These are phyloP conservation scores for Aethionema arabicum DNA, from an alignment of 345 rosid genomes.

Conservation along the genomic window DNA sequence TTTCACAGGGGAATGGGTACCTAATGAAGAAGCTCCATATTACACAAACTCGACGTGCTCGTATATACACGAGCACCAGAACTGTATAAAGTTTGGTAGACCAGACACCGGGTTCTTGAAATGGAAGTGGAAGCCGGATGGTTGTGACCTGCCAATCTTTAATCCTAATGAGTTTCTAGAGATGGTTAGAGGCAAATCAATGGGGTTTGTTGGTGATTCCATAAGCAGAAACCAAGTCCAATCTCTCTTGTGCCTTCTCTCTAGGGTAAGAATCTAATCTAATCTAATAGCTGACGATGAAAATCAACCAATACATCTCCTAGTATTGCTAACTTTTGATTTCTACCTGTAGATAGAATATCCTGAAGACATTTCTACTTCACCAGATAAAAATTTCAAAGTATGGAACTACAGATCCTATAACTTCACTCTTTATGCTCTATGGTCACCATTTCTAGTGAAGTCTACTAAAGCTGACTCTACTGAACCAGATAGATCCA, in stretches of 20 bases:
- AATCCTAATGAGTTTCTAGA: slow-evolving; percentile 76
- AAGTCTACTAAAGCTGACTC: slow-evolving; percentile 44
- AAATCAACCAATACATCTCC: slow-evolving; percentile 7
- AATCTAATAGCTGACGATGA: slow-evolving; percentile 4
- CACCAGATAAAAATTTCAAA: slow-evolving; percentile 52
- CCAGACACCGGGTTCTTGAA: slow-evolving; percentile 67
- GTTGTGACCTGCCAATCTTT: slow-evolving; percentile 67
- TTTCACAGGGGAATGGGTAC: slow-evolving; percentile 81
- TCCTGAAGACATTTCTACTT: slow-evolving; percentile 60
- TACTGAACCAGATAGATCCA: slow-evolving; percentile 44
- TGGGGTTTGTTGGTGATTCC: slow-evolving; percentile 91
- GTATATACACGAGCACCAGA: slow-evolving; percentile 85
- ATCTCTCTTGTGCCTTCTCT: slow-evolving; percentile 84
- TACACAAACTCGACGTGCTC: slow-evolving; percentile 78
- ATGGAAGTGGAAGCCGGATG: slow-evolving; percentile 89
- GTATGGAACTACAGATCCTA: slow-evolving; percentile 62
- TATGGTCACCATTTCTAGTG: slow-evolving; percentile 73
- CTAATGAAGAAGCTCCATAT: slow-evolving; percentile 65
- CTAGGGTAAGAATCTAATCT: slow-evolving; percentile 51
- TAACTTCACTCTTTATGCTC: slow-evolving; percentile 68
- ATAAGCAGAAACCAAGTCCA: slow-evolving; percentile 86
- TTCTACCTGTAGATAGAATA: slow-evolving; percentile 56
- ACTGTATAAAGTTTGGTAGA: slow-evolving; percentile 82
- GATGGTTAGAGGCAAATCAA: slow-evolving; percentile 63
- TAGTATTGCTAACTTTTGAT: slow-evolving; percentile 12